Evolutionary conservation across 441 rosid genomes (phyloP), one percentile per base, ranked within the genome.

Genomic region (Theobroma grandiflorum): DNA sequence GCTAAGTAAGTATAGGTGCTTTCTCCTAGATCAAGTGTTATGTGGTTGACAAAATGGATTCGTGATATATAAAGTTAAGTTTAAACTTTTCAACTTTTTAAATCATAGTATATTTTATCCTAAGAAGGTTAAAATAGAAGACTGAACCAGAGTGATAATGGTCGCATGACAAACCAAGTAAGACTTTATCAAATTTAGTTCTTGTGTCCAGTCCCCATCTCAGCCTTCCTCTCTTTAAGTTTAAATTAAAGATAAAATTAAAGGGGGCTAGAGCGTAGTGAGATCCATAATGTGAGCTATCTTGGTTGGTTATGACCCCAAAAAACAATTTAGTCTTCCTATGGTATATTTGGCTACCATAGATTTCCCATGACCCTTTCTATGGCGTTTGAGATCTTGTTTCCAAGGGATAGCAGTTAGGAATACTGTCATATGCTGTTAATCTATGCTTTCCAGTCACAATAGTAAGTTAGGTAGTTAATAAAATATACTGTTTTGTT

Each of bases 1-100:
- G 94, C 90, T 11, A 92, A 96, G 98, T 96, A 86, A 74, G 86
- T 75, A 9, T 74, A 4, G 40, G 14, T 6, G 38, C 15, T 42
- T 74, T 20, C 40, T 40, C 20, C 20, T 53, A 10, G 63, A 37
- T 38, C 43, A 20, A 55, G 1, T 73, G 12, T 57, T 57, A 57
- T 55, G 50, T 20, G 50, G 64, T 55, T 73, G 38, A n/a, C 7
- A 58, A 15, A 52, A 73, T 38, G 33, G 49, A 38, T 55, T 55
- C 2, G 2, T 57, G 7, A 72, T 72, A 14, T 45, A 45, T 15
- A 57, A 57, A 20, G 7, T 8, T 22, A 7, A 18, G 26, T 65
- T 65, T 2, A 22, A 58, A 42, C 47, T 45, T n/a, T 18, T 35
- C 15, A 9, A 52, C 9, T 57, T 73, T n/a, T 55, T 62, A 38